Base-by-base conservation (phyloP, 495 filamentous ascomycete genomes). In the Achaetomiella virescens region DNA sequence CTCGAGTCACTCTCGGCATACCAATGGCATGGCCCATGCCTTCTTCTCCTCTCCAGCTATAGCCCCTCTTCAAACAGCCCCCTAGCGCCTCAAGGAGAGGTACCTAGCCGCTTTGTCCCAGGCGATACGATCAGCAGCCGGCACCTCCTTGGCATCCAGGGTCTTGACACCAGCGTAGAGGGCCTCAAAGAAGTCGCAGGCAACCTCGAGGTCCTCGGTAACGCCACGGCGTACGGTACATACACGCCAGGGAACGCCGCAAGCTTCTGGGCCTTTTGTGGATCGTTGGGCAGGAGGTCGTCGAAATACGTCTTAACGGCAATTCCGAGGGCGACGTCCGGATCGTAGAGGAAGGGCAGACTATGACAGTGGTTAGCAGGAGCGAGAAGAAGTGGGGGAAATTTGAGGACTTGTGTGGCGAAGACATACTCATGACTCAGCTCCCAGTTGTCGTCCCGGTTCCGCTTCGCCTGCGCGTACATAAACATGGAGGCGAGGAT, bases 251-350 rank as follows among this genome's bases (percentile, higher is more conserved):
- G 82, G 59, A 89, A 79, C 1, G 70, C 61, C 36, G 70, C 61
- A 44, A 75, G 82, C 67, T 84, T 84, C 37, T 84, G 83, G 49
- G 80, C 78, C 11, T 81, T 77, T 11, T 81, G 74, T 6, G 81
- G 79, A 24, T 86, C 83, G 10, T 78, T 74, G 6, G 82, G 80
- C 41, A 83, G 72, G 24, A 80, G 73, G 50, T 97, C 92, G 64
- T 99, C 95, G 20, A 99, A 80, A 68, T 95, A 92, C 6, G 88
- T 91, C 69, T 95, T 91, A 22, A 93, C 88, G 3, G 90, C 90
- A 63, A 97, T 93, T 17, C 90, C 91, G 27, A 95, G 78, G 36
- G 84, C 88, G 40, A 90, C 87, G 61, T 95, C 89, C 41, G 88
- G 86, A 62, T 93, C 87, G 15, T 82, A 78, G 54, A 87, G 82